A percentile compares a stretch with the other conserved stretches of the same genome.
Conservation (phyloP, 2,329 filamentous ascomycete species). For the Dothideomycetes sp. region DNA sequence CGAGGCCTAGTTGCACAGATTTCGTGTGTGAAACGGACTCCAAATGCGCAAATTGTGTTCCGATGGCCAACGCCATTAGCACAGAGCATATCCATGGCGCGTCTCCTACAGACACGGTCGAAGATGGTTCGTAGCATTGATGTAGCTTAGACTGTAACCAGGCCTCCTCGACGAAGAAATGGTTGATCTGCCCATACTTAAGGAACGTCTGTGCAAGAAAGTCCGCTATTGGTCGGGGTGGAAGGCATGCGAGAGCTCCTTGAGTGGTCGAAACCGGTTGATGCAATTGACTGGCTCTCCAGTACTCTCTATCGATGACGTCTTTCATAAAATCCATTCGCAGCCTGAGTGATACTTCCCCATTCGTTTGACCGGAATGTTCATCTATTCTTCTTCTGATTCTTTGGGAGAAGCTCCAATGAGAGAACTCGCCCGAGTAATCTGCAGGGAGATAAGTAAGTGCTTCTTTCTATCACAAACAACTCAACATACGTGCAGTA, state of each 20-base stretch:
- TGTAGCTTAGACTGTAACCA: conserved; percentile 29
- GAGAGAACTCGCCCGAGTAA: conserved; percentile 35
- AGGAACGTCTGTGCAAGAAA: conserved; percentile 32
- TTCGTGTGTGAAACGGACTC: conserved; percentile 27
- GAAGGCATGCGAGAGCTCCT: conserved; percentile 27
- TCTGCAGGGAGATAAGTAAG: conserved; percentile 16
- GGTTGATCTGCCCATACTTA: conserved; percentile 32
- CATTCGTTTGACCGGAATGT: not conserved
- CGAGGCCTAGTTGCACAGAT: too few species aligned
- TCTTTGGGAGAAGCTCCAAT: conserved; percentile 33
- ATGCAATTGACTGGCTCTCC: conserved; percentile 30
- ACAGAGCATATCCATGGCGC: conserved; percentile 29
- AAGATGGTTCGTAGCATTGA: conserved; percentile 25
- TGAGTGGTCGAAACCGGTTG: conserved; percentile 27
- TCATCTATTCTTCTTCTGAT: conserved; percentile 29
- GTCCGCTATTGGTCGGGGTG: conserved; percentile 33
- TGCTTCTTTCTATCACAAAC: too few species aligned
- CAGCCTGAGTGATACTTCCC: not conserved
- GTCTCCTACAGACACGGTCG: conserved; percentile 25
- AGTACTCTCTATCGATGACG: conserved; percentile 27
- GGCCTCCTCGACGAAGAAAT: conserved; percentile 32
- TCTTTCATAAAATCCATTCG: conserved; percentile 17
- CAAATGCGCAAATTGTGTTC: conserved; percentile 33
- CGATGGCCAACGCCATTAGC: conserved; percentile 30
- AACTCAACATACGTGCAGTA: conserved; percentile 25